Evolutionary conservation across 176 grass and related monocot species (phyloP).

Genomic region (Urochloa ruziziensis): DNA sequence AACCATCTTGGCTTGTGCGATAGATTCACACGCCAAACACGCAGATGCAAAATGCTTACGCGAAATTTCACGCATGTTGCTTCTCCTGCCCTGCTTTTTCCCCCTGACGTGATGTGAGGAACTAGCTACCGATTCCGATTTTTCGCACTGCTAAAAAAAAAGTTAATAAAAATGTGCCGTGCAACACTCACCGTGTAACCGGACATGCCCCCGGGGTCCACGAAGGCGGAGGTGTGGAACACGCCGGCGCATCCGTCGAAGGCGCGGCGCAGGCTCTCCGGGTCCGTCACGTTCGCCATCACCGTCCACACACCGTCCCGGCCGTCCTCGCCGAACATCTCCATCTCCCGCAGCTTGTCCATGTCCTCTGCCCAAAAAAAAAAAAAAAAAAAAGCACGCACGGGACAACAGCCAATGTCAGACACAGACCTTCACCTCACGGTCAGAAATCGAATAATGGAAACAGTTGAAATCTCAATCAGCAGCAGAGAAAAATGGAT

Average conservation of each 20-base stretch:
- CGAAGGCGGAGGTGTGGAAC: slow-evolving; percentile 91
- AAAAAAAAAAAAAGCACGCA: neutral
- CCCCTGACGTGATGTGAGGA: neutral
- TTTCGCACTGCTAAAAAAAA: neutral
- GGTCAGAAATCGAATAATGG: neutral
- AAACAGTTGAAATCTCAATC: neutral
- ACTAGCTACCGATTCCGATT: no score
- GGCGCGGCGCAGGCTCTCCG: slow-evolving; percentile 70
- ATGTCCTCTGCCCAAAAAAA: slow-evolving; percentile 96
- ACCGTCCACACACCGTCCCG: slow-evolving; percentile 88
- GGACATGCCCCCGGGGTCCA: slow-evolving; percentile 80
- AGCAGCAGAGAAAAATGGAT: neutral
- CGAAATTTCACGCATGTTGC: neutral
- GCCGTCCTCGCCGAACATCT: slow-evolving; percentile 94
- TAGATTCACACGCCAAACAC: neutral
- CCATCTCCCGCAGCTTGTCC: slow-evolving; percentile 97
- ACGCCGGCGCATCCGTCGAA: slow-evolving; percentile 88
- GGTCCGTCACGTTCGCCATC: slow-evolving; percentile 86
- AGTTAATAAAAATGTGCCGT: neutral
- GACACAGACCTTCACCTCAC: neutral
- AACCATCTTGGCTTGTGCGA: neutral
- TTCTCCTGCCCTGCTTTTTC: no score
- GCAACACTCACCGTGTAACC: slow-evolving; percentile 70
- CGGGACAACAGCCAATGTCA: neutral
- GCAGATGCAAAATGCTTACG: neutral